phyloP scores from a whole-genome alignment of 108 stramenopile species.

The Pseudonitzschia multiseries region DNA sequence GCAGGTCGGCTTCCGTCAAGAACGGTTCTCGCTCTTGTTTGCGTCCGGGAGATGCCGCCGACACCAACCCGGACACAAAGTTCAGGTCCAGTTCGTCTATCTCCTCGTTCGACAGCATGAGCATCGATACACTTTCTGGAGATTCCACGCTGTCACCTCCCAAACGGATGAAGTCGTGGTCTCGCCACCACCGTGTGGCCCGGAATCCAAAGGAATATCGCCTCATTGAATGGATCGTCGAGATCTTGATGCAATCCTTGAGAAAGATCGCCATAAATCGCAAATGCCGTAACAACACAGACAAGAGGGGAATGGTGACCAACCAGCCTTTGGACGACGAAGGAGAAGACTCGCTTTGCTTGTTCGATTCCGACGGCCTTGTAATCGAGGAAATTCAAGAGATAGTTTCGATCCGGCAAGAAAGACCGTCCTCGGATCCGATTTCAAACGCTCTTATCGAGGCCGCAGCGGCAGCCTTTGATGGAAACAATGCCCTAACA shows the following conservation, averaged over 20 bases:
- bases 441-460: not conserved
- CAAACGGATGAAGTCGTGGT: slow-evolving; percentile 3
- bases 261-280: slow-evolving; percentile 10
- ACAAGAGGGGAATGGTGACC: not conserved
- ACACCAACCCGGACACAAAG: not conserved
- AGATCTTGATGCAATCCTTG: slow-evolving; percentile 5
- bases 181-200: not conserved
- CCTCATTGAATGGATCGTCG: slow-evolving; percentile 19
- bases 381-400: slow-evolving; percentile 2
- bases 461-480: not conserved
- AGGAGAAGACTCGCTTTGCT: not conserved
- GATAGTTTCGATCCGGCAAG: not conserved
- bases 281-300: not conserved
- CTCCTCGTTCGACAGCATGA: not conserved
- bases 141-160: not conserved
- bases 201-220: slow-evolving; percentile 12
- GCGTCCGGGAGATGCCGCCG: too few relatives aligned
- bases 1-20: not conserved
- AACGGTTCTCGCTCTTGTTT: not conserved
- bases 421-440: not conserved
- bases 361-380: not conserved
- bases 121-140: too few relatives aligned
- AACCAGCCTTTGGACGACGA: not conserved
- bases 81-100: not conserved
- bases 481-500: not conserved